Percentiles rank a stretch among this genome's conserved stretches.
Conservation (phyloP, 2,329 filamentous ascomycete genomes). For the Didymellaceae sp. region DNA sequence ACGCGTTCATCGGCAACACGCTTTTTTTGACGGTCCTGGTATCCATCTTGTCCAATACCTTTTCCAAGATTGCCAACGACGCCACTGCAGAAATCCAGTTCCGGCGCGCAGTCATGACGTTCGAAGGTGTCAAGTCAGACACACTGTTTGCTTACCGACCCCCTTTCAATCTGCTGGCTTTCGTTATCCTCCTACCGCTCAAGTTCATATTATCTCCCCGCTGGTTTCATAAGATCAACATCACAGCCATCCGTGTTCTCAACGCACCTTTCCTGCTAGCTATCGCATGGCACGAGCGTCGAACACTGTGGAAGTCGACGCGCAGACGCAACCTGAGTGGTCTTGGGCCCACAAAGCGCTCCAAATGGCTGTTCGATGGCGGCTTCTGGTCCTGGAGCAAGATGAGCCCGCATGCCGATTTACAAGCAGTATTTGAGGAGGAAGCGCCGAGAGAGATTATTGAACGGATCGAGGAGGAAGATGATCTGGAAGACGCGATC, state of each 20-base stretch:
- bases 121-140: conserved; percentile 85
- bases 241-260: conserved; percentile 73
- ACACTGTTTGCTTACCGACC: conserved; percentile 83
- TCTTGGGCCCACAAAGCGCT: conserved; percentile 49
- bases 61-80: conserved; percentile 77
- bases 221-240: conserved; percentile 91
- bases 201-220: conserved; percentile 79
- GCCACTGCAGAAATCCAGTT: conserved; percentile 85
- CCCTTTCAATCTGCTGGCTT: conserved; percentile 81
- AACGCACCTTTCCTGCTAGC: conserved; percentile 77
- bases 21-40: conserved; percentile 89
- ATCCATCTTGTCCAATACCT: conserved; percentile 85
- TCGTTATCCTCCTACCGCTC: conserved; percentile 75
- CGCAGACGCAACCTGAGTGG: conserved; percentile 33
- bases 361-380: conserved; percentile 55
- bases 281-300: conserved; percentile 74
- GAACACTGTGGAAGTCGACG: conserved; percentile 67
- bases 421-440: conserved; percentile 75
- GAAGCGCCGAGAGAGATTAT: conserved; percentile 66
- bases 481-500: conserved; percentile 55
- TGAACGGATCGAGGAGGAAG: conserved; percentile 57
- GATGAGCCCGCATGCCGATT: conserved; percentile 73
- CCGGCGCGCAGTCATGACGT: conserved; percentile 78
- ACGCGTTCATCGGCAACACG: conserved; percentile 85
- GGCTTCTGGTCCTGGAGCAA: conserved; percentile 59